Base-by-base conservation (phyloP, 352 stramenopile genomes). In the Plasmopara halstedii region DNA sequence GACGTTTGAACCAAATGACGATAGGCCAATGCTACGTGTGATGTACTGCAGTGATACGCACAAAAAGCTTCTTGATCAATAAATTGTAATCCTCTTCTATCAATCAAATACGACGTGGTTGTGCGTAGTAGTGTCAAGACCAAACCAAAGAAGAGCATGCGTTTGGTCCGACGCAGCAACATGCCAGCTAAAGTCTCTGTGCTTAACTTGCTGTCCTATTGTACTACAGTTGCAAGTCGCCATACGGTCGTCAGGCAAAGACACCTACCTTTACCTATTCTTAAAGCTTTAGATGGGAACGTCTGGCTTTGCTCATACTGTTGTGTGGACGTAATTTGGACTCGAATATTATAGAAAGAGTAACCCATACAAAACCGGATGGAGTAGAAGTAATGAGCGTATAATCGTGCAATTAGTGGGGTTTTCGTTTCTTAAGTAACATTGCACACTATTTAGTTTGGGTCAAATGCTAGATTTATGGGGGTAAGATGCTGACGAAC, bases 41-140 rank as follows among this genome's bases (percentile, higher is more conserved):
- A 49, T n/a, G 52, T 5, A 31, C 61, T 74, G 60, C 74, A 86
- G 60, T 86, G 74, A 48, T 71, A 86, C 22, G 39, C 50, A 46
- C 74, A 86, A 45, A 86, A 79, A 15, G 69, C 69, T 4, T 66
- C 55, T 10, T 45, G 41, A 10, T 63, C 68, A 10, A 67, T 55
- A 52, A 86, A 86, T n/a, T 43, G 42, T 35, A 86, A 53, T 0
- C 69, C 73, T 5, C 41, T 25, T 3, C 43, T 22, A 54, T 82
- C 70, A 9, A 39, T 47, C 4, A 69, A 37, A 13, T 56, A 39
- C 21, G 33, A 20, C 9, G 21, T 38, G 14, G 20, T 22, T 6
- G 19, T 19, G 36, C 13, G 32, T 8, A n/a, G 15, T 19, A 39
- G 6, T 13, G 23, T 19, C 9, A 64, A 19, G 34, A 21, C 37